phyloP scores from a whole-genome alignment of 2,329 filamentous ascomycete species.

The Penicillium italicum region DNA sequence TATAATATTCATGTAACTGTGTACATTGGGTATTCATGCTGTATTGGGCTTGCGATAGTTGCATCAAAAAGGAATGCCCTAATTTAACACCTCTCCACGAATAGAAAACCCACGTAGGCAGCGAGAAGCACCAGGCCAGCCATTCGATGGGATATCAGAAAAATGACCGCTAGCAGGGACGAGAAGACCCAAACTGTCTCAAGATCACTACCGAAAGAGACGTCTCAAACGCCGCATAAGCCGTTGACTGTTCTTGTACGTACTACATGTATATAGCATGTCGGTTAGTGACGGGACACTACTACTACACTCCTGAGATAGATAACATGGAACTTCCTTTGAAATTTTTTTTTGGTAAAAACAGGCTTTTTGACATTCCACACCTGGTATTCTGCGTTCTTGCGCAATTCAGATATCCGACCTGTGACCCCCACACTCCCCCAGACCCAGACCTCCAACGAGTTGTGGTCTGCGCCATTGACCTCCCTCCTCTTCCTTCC shows the following conservation, averaged over 20 bases:
- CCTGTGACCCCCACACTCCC: background rate
- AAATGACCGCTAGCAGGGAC: constrained; percentile 13
- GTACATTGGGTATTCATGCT: background rate
- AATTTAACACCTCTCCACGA: constrained; percentile 23
- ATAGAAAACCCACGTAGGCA: constrained; percentile 35
- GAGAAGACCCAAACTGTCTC: constrained; percentile 23
- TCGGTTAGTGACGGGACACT: too few relatives aligned
- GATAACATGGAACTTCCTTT: constrained; percentile 20
- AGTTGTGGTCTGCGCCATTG: background rate
- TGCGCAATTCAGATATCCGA: background rate
- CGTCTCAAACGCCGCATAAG: too few relatives aligned
- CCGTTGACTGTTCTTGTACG: too few relatives aligned
- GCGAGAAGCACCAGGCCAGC: constrained; percentile 29
- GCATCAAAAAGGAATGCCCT: background rate
- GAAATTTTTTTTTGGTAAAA: constrained; percentile 25
- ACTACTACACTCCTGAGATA: constrained; percentile 1
- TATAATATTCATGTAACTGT: background rate
- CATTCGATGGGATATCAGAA: constrained; percentile 10
- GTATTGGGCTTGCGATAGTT: background rate
- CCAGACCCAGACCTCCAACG: background rate
- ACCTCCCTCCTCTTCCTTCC: background rate
- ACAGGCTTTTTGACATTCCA: constrained; percentile 23
- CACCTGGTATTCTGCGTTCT: constrained; percentile 7
- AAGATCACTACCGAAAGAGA: too few relatives aligned
- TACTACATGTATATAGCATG: too few relatives aligned